Conservation (phyloP, 106 monocot species). For the Iris macrosiphon region DNA sequence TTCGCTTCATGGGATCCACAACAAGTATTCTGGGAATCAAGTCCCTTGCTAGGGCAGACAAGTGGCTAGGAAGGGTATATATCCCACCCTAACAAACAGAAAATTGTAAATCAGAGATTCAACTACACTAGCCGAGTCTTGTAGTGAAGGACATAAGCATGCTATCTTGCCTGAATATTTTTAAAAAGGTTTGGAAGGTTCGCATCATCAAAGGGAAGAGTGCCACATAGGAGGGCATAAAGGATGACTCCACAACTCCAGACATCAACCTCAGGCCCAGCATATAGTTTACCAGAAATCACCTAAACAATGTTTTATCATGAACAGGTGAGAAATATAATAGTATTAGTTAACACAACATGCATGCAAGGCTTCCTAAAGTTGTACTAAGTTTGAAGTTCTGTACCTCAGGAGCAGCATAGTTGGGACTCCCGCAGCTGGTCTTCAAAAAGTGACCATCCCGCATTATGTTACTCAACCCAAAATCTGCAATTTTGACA, state of each 20-base stretch:
- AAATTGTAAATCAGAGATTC: background rate
- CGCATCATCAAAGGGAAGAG: conserved; percentile 25
- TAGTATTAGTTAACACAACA: too few species aligned
- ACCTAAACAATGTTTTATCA: conserved; percentile 14
- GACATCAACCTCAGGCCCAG: conserved; percentile 21
- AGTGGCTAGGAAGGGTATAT: conserved; percentile 60
- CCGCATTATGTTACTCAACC: conserved; percentile 36
- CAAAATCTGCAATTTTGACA: conserved; percentile 44
- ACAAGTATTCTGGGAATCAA: conserved; percentile 59
- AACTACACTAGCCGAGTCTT: background rate
- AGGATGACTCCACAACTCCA: conserved; percentile 24
- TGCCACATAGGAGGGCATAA: conserved; percentile 21
- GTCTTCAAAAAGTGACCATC: conserved; percentile 40
- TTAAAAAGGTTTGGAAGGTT: conserved; percentile 21
- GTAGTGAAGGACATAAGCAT: background rate
- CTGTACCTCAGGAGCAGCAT: conserved; percentile 26
- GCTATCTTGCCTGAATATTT: conserved; percentile 18
- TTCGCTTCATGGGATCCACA: conserved; percentile 58
- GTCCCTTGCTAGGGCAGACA: conserved; percentile 44
- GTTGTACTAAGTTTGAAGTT: background rate
- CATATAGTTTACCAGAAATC: conserved; percentile 26
- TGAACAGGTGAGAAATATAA: background rate
- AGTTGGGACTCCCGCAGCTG: conserved; percentile 28
- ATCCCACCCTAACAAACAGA: conserved; percentile 36
- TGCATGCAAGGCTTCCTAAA: background rate